phyloP scores from a whole-genome alignment of 1,139 yeast species.

The Barnettozyma hawaiiensis region DNA sequence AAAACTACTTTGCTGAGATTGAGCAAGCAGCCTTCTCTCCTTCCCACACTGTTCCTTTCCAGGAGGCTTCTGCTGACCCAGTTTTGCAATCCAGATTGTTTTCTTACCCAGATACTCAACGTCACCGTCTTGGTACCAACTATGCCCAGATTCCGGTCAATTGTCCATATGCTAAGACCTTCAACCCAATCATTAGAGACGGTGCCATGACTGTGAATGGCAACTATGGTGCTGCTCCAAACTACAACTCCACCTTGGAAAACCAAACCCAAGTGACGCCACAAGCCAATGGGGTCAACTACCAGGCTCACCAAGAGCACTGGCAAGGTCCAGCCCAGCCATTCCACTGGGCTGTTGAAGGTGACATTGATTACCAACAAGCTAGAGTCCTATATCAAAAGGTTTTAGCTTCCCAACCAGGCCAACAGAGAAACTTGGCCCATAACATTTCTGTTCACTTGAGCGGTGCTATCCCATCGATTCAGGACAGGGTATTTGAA shows the following conservation, averaged over 20 bases:
- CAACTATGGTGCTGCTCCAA: slow-evolving; percentile 81
- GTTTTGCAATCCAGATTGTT: slow-evolving; percentile 53
- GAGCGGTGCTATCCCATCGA: slow-evolving; percentile 59
- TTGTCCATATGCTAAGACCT: slow-evolving; percentile 46
- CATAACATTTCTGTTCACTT: slow-evolving; percentile 81
- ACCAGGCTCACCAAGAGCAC: slow-evolving; percentile 66
- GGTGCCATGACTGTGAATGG: slow-evolving; percentile 83
- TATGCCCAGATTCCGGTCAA: slow-evolving; percentile 66
- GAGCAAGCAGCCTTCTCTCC: slow-evolving; percentile 61
- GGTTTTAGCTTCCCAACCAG: slow-evolving; percentile 67
- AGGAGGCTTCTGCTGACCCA: slow-evolving; percentile 57
- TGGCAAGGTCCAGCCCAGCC: slow-evolving; percentile 88
- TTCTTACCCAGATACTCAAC: slow-evolving; percentile 56
- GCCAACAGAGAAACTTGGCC: slow-evolving; percentile 79
- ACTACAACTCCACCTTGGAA: slow-evolving; percentile 53
- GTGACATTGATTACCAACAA: slow-evolving; percentile 62
- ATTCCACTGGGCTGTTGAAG: slow-evolving; percentile 78
- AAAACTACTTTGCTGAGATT: slow-evolving; percentile 52
- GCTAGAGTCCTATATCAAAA: slow-evolving; percentile 64
- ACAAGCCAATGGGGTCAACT: slow-evolving; percentile 28
- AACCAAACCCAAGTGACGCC: slow-evolving; percentile 46
- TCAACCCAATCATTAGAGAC: slow-evolving; percentile 76
- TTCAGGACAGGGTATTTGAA: slow-evolving; percentile 76
- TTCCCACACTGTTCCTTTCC: slow-evolving; percentile 53
- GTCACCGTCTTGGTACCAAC: slow-evolving; percentile 57